Base-by-base conservation (phyloP, 768 basidiomycete genomes). In the Cystofilobasidium capitatum region DNA sequence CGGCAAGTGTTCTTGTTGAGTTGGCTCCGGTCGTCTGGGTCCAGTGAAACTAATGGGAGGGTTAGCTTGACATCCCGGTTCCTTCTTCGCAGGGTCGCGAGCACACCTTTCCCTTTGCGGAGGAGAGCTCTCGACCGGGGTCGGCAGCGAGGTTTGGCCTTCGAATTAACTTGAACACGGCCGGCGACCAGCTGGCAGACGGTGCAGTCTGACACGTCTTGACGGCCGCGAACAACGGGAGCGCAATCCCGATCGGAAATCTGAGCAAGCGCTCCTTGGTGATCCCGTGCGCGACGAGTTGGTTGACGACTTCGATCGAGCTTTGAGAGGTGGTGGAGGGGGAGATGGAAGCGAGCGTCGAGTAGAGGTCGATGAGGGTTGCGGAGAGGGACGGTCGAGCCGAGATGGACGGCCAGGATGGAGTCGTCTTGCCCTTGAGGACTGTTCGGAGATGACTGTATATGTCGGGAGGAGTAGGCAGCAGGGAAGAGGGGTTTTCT, bases 151-250 rank as follows among this genome's bases (percentile, higher is more conserved):
- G 49, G 36, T 68, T 61, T 3, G 61, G 51, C 36, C 66, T 37
- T 26, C 60, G 39, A 8, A 91, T 82, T 3, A 88, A 80, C 8
- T 80, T 78, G 76, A 89, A 91, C 17, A 84, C 82, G 16, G 80
- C 80, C n/a, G 82, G 70, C 0, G 85, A 81, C 91, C 90, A 92
- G 70, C 85, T 81, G 5, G 81, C 80, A 0, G 86, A 84, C 3
- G 93, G 89, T 0, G 85, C 82, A 8, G 87, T 77, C 74, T 94
- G 91, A 69, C 89, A 91, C 12, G 86, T 85, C 69, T 90, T 79
- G n/a, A 88, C 80, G 1, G 88, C 89, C 75, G 98, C 96, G 62
- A 86, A 79, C 6, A 98, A 77, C 1, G 94, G 93, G n/a, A 79
- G 12, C 0, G 75, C 73, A 16, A 78, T 58, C 10, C 73, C 74